phyloP scores from a whole-genome alignment of 768 basidiomycete species.

The Mycena filopes region DNA sequence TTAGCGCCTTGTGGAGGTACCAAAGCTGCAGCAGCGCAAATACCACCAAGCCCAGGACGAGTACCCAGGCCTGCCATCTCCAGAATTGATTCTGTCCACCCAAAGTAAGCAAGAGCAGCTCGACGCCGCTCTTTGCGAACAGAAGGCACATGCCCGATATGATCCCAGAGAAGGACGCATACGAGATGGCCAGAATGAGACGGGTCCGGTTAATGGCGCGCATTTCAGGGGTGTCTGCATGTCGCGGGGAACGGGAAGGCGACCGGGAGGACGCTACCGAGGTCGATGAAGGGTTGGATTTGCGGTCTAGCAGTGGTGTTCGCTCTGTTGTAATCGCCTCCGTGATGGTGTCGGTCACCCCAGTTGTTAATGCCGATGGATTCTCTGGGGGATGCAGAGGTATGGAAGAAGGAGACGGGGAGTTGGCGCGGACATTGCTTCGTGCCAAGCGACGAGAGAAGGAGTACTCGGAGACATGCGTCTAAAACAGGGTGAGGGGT shows the following conservation, averaged over 20 bases:
- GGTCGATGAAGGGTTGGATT: slow-evolving; percentile 45
- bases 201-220: slow-evolving; percentile 57
- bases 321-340: slow-evolving; percentile 58
- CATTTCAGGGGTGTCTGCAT: slow-evolving; percentile 34
- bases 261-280: slow-evolving; percentile 38
- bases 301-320: slow-evolving; percentile 65
- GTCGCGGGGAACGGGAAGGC: slow-evolving; percentile 22
- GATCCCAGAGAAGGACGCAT: slow-evolving; percentile 88
- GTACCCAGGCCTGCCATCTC: slow-evolving; percentile 86
- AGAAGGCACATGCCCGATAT: slow-evolving; percentile 92
- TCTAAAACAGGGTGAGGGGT: slow-evolving; percentile 53
- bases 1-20: slow-evolving; percentile 84
- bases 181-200: slow-evolving; percentile 80
- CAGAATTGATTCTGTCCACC: slow-evolving; percentile 83
- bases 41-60: slow-evolving; percentile 74
- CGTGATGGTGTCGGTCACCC: slow-evolving; percentile 43
- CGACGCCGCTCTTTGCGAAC: slow-evolving; percentile 94
- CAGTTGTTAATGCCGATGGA: slow-evolving; percentile 52
- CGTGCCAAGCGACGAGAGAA: slow-evolving; percentile 52
- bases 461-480: slow-evolving; percentile 77
- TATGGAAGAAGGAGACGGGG: slow-evolving; percentile 45
- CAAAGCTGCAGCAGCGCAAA: slow-evolving; percentile 87
- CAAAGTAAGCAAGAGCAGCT: slow-evolving; percentile 83
- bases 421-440: slow-evolving; percentile 29
- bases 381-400: slow-evolving; percentile 48